Percentiles rank a stretch among this genome's conserved stretches.
These are phyloP conservation scores for Cladosporium halotolerans DNA, from an alignment of 2,329 filamentous ascomycete genomes.

Conservation along the genomic window DNA sequence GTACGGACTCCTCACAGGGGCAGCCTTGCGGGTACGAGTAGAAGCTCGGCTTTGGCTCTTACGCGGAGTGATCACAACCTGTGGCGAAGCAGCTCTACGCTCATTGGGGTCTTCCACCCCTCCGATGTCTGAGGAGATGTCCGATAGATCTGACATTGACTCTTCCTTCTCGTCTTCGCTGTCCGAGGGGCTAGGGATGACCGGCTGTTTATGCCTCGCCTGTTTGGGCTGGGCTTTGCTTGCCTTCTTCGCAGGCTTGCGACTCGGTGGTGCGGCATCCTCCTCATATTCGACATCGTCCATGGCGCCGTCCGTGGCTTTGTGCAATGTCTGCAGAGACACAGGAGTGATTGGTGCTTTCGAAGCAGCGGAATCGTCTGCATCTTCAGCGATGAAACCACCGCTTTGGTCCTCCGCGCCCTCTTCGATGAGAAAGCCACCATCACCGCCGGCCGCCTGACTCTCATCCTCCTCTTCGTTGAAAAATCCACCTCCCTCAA, in stretches of 20 bases:
- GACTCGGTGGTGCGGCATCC: not conserved
- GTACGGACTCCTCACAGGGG: conserved; percentile 27
- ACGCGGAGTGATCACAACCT: conserved; percentile 21
- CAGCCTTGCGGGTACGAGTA: conserved; percentile 19
- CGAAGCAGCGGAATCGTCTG: conserved; percentile 22
- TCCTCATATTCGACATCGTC: conserved; percentile 14
- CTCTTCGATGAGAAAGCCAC: conserved; percentile 32
- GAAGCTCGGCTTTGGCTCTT: conserved; percentile 9
- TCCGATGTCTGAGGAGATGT: conserved; percentile 1
- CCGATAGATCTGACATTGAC: conserved; percentile 6
- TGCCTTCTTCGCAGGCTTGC: not conserved
- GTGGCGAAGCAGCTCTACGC: conserved; percentile 16
- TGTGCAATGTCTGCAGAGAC: conserved; percentile 23
- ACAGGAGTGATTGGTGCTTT: conserved; percentile 20
- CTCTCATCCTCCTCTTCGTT: conserved; percentile 23
- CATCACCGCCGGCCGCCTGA: conserved; percentile 21
- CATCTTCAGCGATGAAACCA: conserved; percentile 34
- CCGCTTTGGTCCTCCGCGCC: conserved; percentile 24
- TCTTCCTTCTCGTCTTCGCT: conserved; percentile 10
- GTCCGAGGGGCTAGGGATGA: not conserved
- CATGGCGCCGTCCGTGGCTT: conserved; percentile 25
- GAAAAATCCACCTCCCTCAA: conserved; percentile 22
- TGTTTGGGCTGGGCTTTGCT: conserved; percentile 8
- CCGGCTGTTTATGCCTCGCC: not conserved
- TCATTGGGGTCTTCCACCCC: conserved; percentile 1